Evolutionary conservation across 202 grass and related monocot species (phyloP), one percentile per base, ranked within the genome.

Genomic region (Bolboschoenoplectus hybrid): DNA sequence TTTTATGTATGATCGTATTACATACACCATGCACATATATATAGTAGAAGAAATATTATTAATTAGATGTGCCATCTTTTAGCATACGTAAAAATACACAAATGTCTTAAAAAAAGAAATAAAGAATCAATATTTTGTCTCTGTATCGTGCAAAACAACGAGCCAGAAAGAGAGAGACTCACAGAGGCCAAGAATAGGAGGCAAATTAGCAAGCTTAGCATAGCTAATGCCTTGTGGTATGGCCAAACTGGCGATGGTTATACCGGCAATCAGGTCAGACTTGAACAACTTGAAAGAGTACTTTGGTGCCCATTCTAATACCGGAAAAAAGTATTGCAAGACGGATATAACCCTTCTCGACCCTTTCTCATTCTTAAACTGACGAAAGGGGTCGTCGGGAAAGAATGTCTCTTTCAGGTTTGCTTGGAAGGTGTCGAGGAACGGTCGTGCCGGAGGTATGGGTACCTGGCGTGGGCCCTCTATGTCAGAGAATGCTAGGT

Each of bases 171-270:
- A 16, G 16, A 52, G 19, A 45, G n/a, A 81, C 89, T 91, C 85
- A 95, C 93, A 97, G 81, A 97, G 90, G 9, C 94, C 94, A 45
- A 94, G 89, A 76, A 97, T 69, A 55, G 92, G 89, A 4, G 94
- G 94, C 38, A 97, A 88, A 81, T 92, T 92, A 6, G 94, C 94
- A 80, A 97, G 94, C 86, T 94, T 97, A 49, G 94, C 94, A 82
- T 97, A 97, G 89, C 94, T 97, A 89, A 97, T 97, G 63, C 94
- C 94, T 86, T 97, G 94, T 20, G 94, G 94, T 87, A 97, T 94
- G 67, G 94, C 94, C 87, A 97, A 92, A 86, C 94, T 97, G 75
- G 92, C 92, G 60, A 97, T 97, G 90, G 94, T 97, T 83, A 97
- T 81, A 49, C 94, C 94, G 3, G 94, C 87, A 78, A 97, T 53